Percentiles rank a stretch among this genome's conserved stretches.
phyloP scores from a whole-genome alignment of 1,284 basidiomycete genomes.

The Cryptococcus deneoformans region DNA sequence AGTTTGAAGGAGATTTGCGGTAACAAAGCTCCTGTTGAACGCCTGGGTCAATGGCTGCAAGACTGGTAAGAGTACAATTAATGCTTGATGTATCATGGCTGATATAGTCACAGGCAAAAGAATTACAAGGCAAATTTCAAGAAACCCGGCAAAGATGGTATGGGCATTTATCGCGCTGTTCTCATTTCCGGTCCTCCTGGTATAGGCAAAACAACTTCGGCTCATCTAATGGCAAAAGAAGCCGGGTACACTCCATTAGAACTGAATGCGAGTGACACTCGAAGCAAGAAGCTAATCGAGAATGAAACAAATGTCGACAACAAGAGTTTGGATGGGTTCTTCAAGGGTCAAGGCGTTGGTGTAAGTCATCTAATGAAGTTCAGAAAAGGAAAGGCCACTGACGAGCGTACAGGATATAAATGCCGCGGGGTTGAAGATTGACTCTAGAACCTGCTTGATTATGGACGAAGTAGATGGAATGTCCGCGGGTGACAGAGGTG shows the following conservation, averaged over 20 bases:
- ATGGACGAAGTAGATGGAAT: conserved; percentile 99
- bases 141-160: conserved; percentile 88
- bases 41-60: conserved; percentile 78
- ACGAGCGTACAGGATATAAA: conserved; percentile 57
- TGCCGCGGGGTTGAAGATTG: conserved; percentile 66
- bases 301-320: conserved; percentile 85
- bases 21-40: conserved; percentile 88
- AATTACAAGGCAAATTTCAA: conserved; percentile 76
- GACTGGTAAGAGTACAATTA: conserved; percentile 61
- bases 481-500: conserved; percentile 95
- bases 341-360: conserved; percentile 62
- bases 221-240: conserved; percentile 84
- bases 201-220: conserved; percentile 96
- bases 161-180: conserved; percentile 82
- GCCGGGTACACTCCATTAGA: conserved; percentile 92
- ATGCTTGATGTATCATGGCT: conserved; percentile 20
- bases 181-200: conserved; percentile 92
- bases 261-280: conserved; percentile 90
- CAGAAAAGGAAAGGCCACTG: not conserved
- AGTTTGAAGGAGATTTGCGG: conserved; percentile 89
- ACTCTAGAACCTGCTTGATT: conserved; percentile 81
- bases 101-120: conserved; percentile 57
- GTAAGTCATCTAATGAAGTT: conserved; percentile 7
- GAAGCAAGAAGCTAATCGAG: conserved; percentile 97
- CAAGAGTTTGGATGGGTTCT: conserved; percentile 82